Percentiles rank a stretch among this genome's conserved stretches.
These are phyloP conservation scores for Colletotrichum abscissum DNA, from an alignment of 2,329 filamentous ascomycete genomes.

Conservation along the genomic window DNA sequence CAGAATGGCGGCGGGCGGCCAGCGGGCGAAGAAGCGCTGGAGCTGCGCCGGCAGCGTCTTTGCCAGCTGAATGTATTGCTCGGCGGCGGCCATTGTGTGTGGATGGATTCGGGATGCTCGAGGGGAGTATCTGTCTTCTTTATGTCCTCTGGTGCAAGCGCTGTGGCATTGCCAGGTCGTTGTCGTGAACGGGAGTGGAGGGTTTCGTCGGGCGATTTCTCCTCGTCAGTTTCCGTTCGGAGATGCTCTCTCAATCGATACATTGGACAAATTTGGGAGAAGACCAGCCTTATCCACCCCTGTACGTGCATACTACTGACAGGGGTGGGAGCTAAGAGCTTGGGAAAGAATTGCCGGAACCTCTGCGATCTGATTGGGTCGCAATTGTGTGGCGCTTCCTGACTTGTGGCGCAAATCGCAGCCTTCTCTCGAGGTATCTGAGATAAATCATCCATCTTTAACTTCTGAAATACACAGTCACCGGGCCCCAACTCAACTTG, in stretches of 20 bases:
- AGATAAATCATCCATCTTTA: not conserved
- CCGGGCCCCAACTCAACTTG: not conserved
- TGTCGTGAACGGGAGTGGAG: not conserved
- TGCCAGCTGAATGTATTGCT: constrained; percentile 67
- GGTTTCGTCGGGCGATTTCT: constrained; percentile 3
- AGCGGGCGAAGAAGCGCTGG: constrained; percentile 88
- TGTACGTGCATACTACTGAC: constrained; percentile 26
- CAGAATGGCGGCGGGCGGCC: constrained; percentile 77
- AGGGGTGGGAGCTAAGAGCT: constrained; percentile 13
- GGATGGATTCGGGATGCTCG: too few relatives aligned
- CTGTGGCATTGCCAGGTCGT: not conserved
- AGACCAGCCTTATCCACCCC: constrained; percentile 28
- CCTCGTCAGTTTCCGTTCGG: not conserved
- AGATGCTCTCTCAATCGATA: constrained; percentile 3
- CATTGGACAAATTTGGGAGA: constrained; percentile 30
- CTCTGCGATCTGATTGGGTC: constrained; percentile 16
- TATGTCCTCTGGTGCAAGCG: not conserved
- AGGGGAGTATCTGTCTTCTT: not conserved
- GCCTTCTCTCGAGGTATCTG: constrained; percentile 11
- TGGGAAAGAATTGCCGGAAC: constrained; percentile 22
- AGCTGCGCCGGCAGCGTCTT: constrained; percentile 81
- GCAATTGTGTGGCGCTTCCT: not conserved
- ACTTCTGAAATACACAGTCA: not conserved
- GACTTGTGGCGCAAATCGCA: constrained; percentile 14
- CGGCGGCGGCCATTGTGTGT: constrained; percentile 23